Conservation (phyloP, 2,329 filamentous ascomycete species). For the Escovopsis sp. region DNA sequence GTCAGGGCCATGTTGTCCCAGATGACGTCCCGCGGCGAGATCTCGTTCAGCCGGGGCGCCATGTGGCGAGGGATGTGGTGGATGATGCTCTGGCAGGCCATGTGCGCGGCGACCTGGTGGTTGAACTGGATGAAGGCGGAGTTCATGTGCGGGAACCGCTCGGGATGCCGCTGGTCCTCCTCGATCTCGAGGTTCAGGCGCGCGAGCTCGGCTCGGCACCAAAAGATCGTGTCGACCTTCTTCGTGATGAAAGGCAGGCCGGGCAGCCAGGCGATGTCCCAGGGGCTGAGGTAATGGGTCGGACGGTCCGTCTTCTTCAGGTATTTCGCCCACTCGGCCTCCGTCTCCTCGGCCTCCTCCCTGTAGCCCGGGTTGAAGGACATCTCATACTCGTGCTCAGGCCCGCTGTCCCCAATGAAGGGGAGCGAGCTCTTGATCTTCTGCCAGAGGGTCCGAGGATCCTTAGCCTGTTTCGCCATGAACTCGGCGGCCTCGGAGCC, state of each 20-base stretch:
- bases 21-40: slow-evolving; percentile 79
- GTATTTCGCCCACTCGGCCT: slow-evolving; percentile 69
- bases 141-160: slow-evolving; percentile 82
- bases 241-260: slow-evolving; percentile 65
- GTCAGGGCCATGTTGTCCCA: slow-evolving; percentile 96
- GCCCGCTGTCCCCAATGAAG: slow-evolving; percentile 29
- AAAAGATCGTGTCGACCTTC: slow-evolving; percentile 91
- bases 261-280: slow-evolving; percentile 54
- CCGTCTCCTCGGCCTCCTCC: slow-evolving; percentile 42
- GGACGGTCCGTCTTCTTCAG: slow-evolving; percentile 69
- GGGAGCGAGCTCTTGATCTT: slow-evolving; percentile 34
- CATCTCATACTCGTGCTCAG: slow-evolving; percentile 41
- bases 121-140: slow-evolving; percentile 98
- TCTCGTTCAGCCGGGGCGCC: slow-evolving; percentile 83
- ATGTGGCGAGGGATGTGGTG: slow-evolving; percentile 90
- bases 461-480: slow-evolving; percentile 16
- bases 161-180: slow-evolving; percentile 68
- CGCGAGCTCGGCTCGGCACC: slow-evolving; percentile 74
- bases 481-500: slow-evolving; percentile 28
- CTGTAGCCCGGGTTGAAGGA: slow-evolving; percentile 46
- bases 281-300: slow-evolving; percentile 59
- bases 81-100: slow-evolving; percentile 86
- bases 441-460: slow-evolving; percentile 33
- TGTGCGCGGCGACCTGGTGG: slow-evolving; percentile 90
- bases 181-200: slow-evolving; percentile 86